Evolutionary conservation across 2,329 filamentous ascomycete genomes (phyloP), one percentile per base, ranked within the genome.

Genomic region (Fusarium haematococcum): DNA sequence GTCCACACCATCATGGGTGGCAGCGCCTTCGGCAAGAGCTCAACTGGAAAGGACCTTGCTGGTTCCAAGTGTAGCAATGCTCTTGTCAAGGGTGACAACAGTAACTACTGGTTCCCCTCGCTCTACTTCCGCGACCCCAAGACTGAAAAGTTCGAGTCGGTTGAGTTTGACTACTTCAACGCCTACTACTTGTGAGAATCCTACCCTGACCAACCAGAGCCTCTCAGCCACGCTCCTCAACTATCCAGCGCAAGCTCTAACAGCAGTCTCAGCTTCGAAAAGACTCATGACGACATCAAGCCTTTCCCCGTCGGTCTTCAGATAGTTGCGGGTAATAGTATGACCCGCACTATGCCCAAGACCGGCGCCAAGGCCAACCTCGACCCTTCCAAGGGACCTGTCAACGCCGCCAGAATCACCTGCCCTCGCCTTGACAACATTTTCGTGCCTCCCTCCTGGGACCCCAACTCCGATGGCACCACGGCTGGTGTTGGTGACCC

Each of bases 101-200:
- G 89, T 76, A 92, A 92, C 82, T 95, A 96, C 86, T 95, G 94
- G 94, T 91, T 91, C 65, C 93, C 94, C 2, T 86, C 86, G 32
- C 84, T 95, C 4, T 95, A 91, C 83, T 95, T 92, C 83, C 84
- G 87, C 75, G 88, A 93, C 73, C 87, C 90, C 77, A 84, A 88
- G 75, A 90, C 91, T 73, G 89, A 89, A 58, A 88, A 87, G 61
- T 90, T 94, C 75, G 89, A 91, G 81, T 86, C 88, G 39, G 93
- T 95, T 20, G 86, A 91, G 52, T 84, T 93, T 70, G 91, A 92
- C 78, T 94, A 94, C 80, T 91, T 92, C 89, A 91, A 92, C 79
- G 89, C 89, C 70, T 97, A 97, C 86, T 95, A 96, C 84, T 91
- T 93, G 88, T 90, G 79, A 81, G 86, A 45, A 25, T 10, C 16